phyloP scores from a whole-genome alignment of 1,284 basidiomycete genomes.

The Melampsora medusae region DNA sequence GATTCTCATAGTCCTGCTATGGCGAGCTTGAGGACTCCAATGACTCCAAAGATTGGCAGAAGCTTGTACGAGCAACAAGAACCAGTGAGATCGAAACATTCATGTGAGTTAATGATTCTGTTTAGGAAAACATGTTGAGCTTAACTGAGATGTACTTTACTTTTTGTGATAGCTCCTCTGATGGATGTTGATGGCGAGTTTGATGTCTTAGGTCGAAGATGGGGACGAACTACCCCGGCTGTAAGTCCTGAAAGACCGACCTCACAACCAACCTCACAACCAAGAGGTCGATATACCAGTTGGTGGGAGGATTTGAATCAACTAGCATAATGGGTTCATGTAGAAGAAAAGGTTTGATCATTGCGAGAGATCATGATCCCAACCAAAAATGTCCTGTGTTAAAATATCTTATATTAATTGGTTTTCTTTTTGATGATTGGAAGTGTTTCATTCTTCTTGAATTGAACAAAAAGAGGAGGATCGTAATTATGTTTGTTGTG shows the following conservation, averaged over 20 bases:
- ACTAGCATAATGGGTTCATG: neutral
- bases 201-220: neutral
- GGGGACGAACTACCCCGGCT: neutral
- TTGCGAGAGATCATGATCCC: too few species aligned
- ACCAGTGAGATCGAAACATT: neutral
- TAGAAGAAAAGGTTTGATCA: neutral
- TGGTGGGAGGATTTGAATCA: neutral
- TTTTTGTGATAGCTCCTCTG: neutral
- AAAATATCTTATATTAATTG: neutral
- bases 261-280: too few species aligned
- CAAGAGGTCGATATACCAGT: too few species aligned
- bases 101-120: neutral
- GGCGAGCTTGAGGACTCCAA: neutral
- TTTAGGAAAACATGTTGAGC: neutral
- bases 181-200: neutral
- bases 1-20: conserved; percentile 1
- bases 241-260: neutral
- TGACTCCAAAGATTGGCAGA: neutral
- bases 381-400: neutral
- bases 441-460: neutral
- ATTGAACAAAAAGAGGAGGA: neutral
- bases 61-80: neutral
- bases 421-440: neutral
- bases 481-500: neutral
- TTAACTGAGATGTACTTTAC: neutral